Conservation (phyloP, 257 asterid species). For the Penstemon newberryi region DNA sequence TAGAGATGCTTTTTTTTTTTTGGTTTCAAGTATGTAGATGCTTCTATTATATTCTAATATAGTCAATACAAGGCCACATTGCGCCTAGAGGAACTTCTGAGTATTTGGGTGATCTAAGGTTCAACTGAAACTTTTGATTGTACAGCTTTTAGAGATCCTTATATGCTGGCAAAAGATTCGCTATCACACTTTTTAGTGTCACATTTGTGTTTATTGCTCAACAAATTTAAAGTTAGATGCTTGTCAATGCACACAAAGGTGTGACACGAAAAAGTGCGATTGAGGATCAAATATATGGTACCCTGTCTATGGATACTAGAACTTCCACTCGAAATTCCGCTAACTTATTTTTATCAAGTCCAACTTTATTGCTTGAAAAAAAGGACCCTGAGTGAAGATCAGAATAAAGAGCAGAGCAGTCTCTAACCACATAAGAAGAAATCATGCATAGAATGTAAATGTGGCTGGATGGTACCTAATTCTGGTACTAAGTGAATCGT, state of each 20-base stretch:
- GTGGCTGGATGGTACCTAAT: conserved; percentile 14
- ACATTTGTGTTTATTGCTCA: too few relatives aligned
- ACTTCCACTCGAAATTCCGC: background rate
- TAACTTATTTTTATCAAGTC: background rate
- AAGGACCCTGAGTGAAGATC: conserved; percentile 8
- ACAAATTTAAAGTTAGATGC: too few relatives aligned
- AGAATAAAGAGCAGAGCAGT: conserved; percentile 6
- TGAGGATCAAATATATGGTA: background rate
- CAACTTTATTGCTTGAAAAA: background rate
- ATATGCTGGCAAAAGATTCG: background rate
- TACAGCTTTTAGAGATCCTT: conserved; percentile 12
- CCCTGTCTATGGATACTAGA: background rate
- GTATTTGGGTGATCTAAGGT: background rate
- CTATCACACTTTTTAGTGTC: too few relatives aligned
- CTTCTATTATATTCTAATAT: background rate
- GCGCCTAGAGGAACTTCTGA: background rate
- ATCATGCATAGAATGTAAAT: background rate
- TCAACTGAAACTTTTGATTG: background rate
- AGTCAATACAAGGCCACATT: background rate
- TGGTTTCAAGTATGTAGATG: too few relatives aligned
- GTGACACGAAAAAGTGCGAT: too few relatives aligned
- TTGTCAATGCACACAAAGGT: too few relatives aligned
- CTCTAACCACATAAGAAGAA: background rate
- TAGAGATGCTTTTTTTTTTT: conserved; percentile 13
- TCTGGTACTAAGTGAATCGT: conserved; percentile 10